These are phyloP conservation scores for Kuraishia ogatae DNA, from an alignment of 805 yeast genomes.

Conservation along the genomic window DNA sequence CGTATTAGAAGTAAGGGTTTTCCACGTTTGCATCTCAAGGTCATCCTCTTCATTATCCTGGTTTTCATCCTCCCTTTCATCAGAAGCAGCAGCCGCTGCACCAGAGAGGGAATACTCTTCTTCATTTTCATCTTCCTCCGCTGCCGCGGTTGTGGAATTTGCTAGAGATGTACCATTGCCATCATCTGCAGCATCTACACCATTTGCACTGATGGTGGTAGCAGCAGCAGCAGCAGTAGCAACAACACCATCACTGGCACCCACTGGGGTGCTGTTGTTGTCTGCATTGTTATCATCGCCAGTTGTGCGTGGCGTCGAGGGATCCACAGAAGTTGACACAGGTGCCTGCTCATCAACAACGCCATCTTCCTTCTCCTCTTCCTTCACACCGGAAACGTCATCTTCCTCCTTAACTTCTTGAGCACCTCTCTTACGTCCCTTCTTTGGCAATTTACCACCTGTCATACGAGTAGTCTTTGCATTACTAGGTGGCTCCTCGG, in stretches of 20 bases:
- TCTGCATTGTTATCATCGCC: slow-evolving; percentile 1
- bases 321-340: neutral
- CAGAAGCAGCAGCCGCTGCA: slow-evolving; percentile 26
- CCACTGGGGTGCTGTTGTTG: no score
- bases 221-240: slow-evolving; percentile 1
- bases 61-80: slow-evolving; percentile 17
- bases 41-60: slow-evolving; percentile 58
- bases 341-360: neutral
- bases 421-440: slow-evolving; percentile 17
- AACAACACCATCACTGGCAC: slow-evolving; percentile 8
- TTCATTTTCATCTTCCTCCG: slow-evolving; percentile 35
- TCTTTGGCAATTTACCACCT: slow-evolving; percentile 25
- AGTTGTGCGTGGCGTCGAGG: neutral
- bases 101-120: slow-evolving; percentile 30
- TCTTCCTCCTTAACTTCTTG: slow-evolving; percentile 20
- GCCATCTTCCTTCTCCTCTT: slow-evolving; percentile 4
- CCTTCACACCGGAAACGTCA: slow-evolving; percentile 11
- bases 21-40: slow-evolving; percentile 78
- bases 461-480: slow-evolving; percentile 8
- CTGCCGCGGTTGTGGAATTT: slow-evolving; percentile 8
- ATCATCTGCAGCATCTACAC: neutral
- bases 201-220: neutral
- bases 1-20: slow-evolving; percentile 67
- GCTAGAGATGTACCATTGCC: slow-evolving; percentile 1
- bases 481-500: slow-evolving; percentile 14